A percentile compares a stretch with the other conserved stretches of the same genome.
phyloP scores from a whole-genome alignment of 1,139 yeast species.

The Sugiyamaella sp. region DNA sequence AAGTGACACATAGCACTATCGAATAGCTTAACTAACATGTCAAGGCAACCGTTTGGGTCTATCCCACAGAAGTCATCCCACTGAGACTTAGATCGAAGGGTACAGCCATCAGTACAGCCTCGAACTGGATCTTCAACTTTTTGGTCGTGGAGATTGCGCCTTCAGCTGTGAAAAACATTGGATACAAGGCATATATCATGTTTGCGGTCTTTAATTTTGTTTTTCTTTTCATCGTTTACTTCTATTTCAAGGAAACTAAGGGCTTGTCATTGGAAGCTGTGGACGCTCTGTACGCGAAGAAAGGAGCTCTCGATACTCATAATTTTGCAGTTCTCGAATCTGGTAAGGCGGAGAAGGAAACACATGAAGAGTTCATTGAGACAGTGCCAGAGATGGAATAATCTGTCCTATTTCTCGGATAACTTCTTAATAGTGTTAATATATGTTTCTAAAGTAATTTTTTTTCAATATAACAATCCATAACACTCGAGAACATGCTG shows the following conservation, averaged over 20 bases:
- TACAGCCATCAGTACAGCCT: constrained; percentile 48
- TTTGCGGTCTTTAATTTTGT: constrained; percentile 50
- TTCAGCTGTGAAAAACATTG: constrained; percentile 44
- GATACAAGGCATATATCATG: constrained; percentile 44
- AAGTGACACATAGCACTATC: not conserved
- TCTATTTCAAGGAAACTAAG: constrained; percentile 50
- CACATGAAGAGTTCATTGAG: constrained; percentile 8
- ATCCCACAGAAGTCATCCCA: constrained; percentile 66
- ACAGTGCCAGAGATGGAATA: constrained; percentile 2
- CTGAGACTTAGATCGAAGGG: constrained; percentile 60
- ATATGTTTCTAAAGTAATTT: not conserved
- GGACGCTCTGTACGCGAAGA: constrained; percentile 46
- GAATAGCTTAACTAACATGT: not conserved
- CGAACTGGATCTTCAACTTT: constrained; percentile 53
- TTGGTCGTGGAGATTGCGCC: constrained; percentile 47
- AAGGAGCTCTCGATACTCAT: constrained; percentile 23
- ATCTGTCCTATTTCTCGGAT: not conserved
- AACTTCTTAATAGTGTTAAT: not conserved
- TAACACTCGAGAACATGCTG: not conserved
- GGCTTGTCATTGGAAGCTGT: constrained; percentile 47
- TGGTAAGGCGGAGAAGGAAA: constrained; percentile 5
- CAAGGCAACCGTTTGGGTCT: constrained; percentile 42
- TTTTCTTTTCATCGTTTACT: constrained; percentile 57
- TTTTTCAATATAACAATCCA: not conserved
- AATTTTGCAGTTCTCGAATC: constrained; percentile 19